These are phyloP conservation scores for Coccomyxa sp. DNA, from an alignment of 139 green algal genomes.

Conservation along the genomic window DNA sequence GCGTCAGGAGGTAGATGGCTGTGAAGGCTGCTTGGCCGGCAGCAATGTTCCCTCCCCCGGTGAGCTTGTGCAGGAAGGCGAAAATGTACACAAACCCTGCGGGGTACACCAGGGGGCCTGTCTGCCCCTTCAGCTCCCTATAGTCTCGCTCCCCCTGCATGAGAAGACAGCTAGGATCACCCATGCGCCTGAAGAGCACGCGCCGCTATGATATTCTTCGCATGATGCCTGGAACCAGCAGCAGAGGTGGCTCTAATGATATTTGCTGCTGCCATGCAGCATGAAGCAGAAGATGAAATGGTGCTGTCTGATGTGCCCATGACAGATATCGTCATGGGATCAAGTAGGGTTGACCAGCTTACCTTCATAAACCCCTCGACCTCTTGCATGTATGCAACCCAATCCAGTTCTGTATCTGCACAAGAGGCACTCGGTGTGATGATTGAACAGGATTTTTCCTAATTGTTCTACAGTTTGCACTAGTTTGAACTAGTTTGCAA, in stretches of 20 bases:
- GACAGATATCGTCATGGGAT: background rate
- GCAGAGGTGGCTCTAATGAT: background rate
- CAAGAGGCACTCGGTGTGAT: background rate
- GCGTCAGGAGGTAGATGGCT: slow-evolving; percentile 64
- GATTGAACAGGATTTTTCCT: background rate
- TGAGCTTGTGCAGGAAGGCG: slow-evolving; percentile 49
- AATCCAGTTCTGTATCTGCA: slow-evolving; percentile 61
- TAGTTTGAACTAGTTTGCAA: background rate
- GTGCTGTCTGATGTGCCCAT: background rate
- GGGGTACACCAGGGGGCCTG: slow-evolving; percentile 83
- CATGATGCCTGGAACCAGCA: too few species aligned
- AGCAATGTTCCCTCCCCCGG: slow-evolving; percentile 34
- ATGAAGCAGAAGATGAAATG: background rate
- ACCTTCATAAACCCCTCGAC: slow-evolving; percentile 33
- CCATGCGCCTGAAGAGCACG: too few species aligned
- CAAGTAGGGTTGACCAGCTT: background rate
- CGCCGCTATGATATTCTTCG: too few species aligned
- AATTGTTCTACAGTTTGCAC: background rate
- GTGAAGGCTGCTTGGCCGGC: slow-evolving; percentile 46
- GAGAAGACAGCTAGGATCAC: background rate
- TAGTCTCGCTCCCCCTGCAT: slow-evolving; percentile 79
- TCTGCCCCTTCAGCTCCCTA: slow-evolving; percentile 58
- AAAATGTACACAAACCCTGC: slow-evolving; percentile 82
- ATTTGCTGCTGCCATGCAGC: background rate
- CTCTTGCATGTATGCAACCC: slow-evolving; percentile 52